Conservation (phyloP, 164 flowering plant species). For the Chimonanthus salicifolius region DNA sequence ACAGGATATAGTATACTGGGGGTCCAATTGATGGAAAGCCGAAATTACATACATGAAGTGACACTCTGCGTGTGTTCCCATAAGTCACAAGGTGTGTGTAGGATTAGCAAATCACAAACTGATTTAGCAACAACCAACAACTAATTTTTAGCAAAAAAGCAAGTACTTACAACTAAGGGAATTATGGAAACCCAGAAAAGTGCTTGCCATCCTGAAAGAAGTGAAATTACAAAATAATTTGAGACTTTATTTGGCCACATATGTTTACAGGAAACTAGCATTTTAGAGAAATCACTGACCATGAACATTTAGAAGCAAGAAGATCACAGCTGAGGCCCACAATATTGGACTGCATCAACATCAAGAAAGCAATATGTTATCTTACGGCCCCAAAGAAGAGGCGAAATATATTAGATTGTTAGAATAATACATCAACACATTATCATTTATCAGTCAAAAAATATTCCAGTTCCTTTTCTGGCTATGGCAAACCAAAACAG, state of each 20-base stretch:
- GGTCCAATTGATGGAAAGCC: too few relatives aligned
- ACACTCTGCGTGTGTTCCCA: too few relatives aligned
- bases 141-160: not conserved
- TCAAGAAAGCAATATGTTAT: not conserved
- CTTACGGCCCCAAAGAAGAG: too few relatives aligned
- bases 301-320: constrained; percentile 49
- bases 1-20: too few relatives aligned
- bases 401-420: too few relatives aligned
- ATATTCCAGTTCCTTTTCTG: not conserved
- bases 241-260: not conserved
- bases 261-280: not conserved
- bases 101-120: not conserved
- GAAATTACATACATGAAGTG: too few relatives aligned
- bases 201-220: constrained; percentile 64
- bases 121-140: not conserved
- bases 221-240: not conserved
- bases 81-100: not conserved
- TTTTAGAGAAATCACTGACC: constrained; percentile 28
- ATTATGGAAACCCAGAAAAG: constrained; percentile 58
- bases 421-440: not conserved
- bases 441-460: too few relatives aligned
- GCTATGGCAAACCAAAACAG: not conserved
- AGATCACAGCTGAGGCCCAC: constrained; percentile 59
- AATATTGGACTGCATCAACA: constrained; percentile 50
- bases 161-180: constrained; percentile 63